Base-by-base conservation (phyloP, 2,329 filamentous ascomycete species). In the Aspergillus viridinutans region DNA sequence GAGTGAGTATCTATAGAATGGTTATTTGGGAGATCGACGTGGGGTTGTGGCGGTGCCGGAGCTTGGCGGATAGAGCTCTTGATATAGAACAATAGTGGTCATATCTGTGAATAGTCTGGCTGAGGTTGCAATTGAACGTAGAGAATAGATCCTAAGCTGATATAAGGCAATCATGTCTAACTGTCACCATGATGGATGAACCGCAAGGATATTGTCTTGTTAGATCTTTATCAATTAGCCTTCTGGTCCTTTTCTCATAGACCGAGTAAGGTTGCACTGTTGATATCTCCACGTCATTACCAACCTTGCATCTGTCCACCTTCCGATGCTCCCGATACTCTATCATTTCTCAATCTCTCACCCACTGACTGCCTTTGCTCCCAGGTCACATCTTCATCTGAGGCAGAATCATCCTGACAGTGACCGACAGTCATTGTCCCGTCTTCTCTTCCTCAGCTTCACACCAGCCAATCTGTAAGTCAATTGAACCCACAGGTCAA, bases 281-380 rank as follows among this genome's bases (percentile, higher is more conserved):
- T 50, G 54, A 49, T 40, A 60, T 35, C 52, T 45, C 56, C 54
- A 62, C 60, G 60, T 62, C 60, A 62, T 62, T 51, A 48, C 50
- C 42, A 50, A 53, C 48, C 28, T 32, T 50, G 47, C 48, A 45
- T 26, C 45, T 49, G 28, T 35, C 49, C 45, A 47, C n/a, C 47
- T 49, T 49, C 47, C 47, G 47, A 26, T 49, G 47, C 4, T 25
- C 47, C 47, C 47, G 47, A 20, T 25, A 17, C 47, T 49, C 23
- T 17, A 10, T 3, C 23, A 5, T 49, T 14, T 17, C 26, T 17
- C 17, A 12, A 9, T 50, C 49, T 35, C 40, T 42, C 26, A n/a
- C 32, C 23, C 21, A 32, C 32, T 3, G 9, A 20, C 10, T 20
- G 12, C 54, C 26, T 40, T 38, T 28, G 25, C 4, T 23, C 20